Percentiles rank a stretch among this genome's conserved stretches.
These are phyloP conservation scores for Trichoderma reesei DNA, from an alignment of 495 filamentous ascomycete genomes.

Conservation along the genomic window DNA sequence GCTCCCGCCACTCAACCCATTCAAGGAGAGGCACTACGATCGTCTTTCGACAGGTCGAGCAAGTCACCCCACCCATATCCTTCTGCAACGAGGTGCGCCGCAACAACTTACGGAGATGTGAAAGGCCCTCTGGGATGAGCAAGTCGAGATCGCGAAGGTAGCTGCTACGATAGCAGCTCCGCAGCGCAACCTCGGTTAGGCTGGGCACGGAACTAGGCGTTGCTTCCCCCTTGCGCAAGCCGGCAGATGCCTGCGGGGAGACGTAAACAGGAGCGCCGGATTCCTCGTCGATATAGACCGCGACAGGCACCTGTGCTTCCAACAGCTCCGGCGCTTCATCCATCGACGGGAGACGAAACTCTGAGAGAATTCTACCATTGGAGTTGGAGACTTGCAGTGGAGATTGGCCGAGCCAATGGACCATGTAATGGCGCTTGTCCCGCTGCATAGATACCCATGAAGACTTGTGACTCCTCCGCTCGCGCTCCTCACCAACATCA, in stretches of 20 bases:
- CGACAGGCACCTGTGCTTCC: conserved; percentile 17
- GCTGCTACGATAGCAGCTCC: conserved; percentile 15
- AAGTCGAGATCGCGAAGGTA: conserved; percentile 15
- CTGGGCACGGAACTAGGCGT: conserved; percentile 18
- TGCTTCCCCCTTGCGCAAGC: not conserved
- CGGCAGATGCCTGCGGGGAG: conserved; percentile 11
- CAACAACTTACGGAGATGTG: conserved; percentile 3
- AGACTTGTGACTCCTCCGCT: not conserved
- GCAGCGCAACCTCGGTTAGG: conserved; percentile 19
- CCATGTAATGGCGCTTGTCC: too few relatives aligned
- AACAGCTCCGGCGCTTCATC: conserved; percentile 1
- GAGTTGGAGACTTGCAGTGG: conserved; percentile 25
- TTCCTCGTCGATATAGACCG: not conserved
- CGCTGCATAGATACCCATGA: not conserved
- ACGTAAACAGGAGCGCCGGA: conserved; percentile 5
- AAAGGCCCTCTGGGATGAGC: conserved; percentile 12
- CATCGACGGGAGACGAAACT: conserved; percentile 14
- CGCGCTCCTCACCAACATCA: not conserved
- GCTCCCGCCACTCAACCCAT: conserved; percentile 53
- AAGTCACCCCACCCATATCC: conserved; percentile 8
- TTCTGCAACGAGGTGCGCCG: not conserved
- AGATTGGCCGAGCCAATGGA: conserved; percentile 16
- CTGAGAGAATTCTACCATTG: conserved; percentile 20
- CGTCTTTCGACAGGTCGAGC: not conserved
- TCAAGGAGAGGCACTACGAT: not conserved